Conservation (phyloP, 2,329 filamentous ascomycete genomes). For the Ilyonectria mors-panacis region DNA sequence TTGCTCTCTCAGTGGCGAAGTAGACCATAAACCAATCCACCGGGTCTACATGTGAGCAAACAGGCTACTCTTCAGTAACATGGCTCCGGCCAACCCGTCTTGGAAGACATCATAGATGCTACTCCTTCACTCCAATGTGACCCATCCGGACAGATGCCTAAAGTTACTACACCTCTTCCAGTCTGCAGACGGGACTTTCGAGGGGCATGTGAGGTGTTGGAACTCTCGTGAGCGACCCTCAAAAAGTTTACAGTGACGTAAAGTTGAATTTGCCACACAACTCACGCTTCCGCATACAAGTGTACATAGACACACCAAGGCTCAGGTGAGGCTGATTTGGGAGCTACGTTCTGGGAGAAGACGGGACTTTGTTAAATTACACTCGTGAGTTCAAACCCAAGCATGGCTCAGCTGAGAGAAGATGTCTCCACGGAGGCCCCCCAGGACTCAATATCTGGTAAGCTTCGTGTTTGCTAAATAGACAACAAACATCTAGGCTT, state of each 20-base stretch:
- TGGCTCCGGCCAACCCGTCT: neutral
- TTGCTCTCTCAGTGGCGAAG: conserved; percentile 5
- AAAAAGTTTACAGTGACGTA: neutral
- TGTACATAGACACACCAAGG: neutral
- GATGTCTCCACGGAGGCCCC: no score
- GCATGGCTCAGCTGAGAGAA: neutral
- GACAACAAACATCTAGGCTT: no score
- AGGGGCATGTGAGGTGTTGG: neutral
- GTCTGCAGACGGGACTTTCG: neutral
- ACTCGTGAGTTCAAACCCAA: neutral
- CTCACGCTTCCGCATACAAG: neutral
- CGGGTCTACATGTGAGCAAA: conserved; percentile 18
- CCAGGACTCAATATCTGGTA: no score
- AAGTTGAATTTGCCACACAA: neutral
- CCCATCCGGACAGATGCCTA: neutral
- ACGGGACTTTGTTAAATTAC: neutral
- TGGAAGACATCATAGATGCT: neutral
- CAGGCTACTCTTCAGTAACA: conserved; percentile 1
- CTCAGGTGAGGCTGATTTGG: neutral
- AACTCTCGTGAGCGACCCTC: neutral
- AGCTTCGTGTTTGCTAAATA: no score
- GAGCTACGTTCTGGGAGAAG: neutral
- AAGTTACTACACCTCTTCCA: neutral
- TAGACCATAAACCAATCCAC: conserved; percentile 18
- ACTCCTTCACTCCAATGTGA: neutral